phyloP scores from a whole-genome alignment of 2,329 filamentous ascomycete genomes.

The Cytospora schulzeri region DNA sequence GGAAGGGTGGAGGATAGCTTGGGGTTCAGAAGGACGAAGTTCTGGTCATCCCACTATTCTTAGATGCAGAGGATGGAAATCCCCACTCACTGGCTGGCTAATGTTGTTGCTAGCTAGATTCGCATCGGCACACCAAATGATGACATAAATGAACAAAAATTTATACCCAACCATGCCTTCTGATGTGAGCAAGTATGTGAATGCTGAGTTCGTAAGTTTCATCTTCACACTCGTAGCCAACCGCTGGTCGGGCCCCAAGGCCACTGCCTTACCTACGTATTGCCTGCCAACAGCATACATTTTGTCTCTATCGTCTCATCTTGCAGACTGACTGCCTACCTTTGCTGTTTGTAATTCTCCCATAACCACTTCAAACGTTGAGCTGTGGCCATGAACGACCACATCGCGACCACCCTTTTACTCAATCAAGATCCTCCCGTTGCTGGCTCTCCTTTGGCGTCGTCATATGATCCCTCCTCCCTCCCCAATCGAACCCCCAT shows the following conservation, averaged over 20 bases:
- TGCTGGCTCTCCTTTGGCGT: not conserved
- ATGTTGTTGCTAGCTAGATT: not conserved
- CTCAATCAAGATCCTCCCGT: not conserved
- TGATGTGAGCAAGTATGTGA: not conserved
- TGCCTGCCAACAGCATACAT: not conserved
- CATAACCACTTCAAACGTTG: too few species aligned
- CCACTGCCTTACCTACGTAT: not conserved
- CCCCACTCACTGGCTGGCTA: not conserved
- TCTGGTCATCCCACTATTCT: not conserved
- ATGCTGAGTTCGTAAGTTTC: not conserved
- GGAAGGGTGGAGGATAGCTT: not conserved
- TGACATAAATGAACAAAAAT: not conserved
- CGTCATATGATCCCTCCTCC: not conserved
- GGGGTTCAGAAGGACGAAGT: not conserved
- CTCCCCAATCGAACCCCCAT: not conserved
- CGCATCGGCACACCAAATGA: not conserved
- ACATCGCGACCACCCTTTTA: not conserved
- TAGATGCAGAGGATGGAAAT: not conserved
- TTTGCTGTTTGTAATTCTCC: too few species aligned
- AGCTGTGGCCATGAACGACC: too few species aligned
- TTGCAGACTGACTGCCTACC: too few species aligned
- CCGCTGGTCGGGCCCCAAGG: not conserved
- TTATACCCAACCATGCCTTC: not conserved
- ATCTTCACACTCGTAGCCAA: not conserved
- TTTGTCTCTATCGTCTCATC: too few species aligned